Base-by-base conservation (phyloP, 176 grass and related monocot genomes). In the Cocos nucifera region DNA sequence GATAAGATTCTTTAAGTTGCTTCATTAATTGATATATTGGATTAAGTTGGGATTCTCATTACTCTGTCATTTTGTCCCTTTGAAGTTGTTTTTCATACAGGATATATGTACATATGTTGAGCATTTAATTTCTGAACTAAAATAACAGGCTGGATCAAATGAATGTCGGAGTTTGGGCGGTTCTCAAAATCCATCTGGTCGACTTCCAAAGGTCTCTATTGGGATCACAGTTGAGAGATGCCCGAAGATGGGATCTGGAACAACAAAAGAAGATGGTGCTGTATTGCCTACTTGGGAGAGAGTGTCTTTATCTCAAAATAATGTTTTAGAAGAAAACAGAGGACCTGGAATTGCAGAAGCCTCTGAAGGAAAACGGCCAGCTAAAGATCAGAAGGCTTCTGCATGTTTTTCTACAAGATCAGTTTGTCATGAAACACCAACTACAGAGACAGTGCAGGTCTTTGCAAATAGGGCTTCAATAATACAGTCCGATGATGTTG, bases 191-290 rank as follows among this genome's bases (percentile, higher is more conserved):
- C 73, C 76, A 30, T 79, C 73, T 80, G 84, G 76, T 50, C 80
- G 80, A 77, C 74, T 92, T 51, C 84, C 81, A 17, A 98, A 83
- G 75, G 93, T 92, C 64, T 98, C 93, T 77, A 75, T 98, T 58
- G 81, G 84, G 6, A 61, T 92, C 54, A 63, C 61, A 15, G 68
- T 97, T 53, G 59, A 73, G n/a, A 56, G 56, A 29, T 48, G n/a
- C 30, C 69, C 78, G 23, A 97, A 64, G 67, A 22, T 44, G 52
- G 52, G 63, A 61, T 52, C 64, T 62, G 55, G 73, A 67, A 73
- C 54, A 63, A 71, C 17, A 64, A 61, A 57, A 18, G 56, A 61
- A 61, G 73, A 78, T 68, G 53, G 22, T 35, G 56, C 66, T 71
- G 16, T 56, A 61, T 22, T 58, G 17, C 39, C 67, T 69, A 56